Evolutionary conservation across 2,329 filamentous ascomycete species (phyloP).

Genomic region (Chaetomiaceae sp.): DNA sequence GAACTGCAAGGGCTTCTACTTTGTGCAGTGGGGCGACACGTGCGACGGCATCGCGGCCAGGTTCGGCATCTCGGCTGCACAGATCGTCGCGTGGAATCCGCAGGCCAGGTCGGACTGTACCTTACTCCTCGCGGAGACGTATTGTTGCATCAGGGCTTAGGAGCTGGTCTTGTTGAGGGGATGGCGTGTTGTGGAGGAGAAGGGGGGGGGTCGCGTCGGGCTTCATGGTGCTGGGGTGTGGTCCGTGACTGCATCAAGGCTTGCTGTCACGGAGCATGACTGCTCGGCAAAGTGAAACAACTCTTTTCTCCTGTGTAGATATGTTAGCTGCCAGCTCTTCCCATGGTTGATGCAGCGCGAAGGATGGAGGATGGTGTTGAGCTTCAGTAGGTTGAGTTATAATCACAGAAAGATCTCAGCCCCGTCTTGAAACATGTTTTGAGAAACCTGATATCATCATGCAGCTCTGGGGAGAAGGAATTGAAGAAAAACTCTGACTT

Average conservation of each 20-base stretch:
- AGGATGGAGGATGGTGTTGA: background rate
- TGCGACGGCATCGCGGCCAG: background rate
- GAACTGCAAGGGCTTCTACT: background rate
- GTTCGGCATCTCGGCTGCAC: background rate
- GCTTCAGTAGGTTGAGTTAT: constrained; percentile 23
- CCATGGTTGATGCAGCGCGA: too few species aligned
- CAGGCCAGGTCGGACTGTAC: background rate
- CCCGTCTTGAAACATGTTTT: constrained; percentile 39
- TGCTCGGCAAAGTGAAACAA: background rate
- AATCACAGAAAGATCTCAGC: constrained; percentile 35
- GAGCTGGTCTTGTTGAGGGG: background rate
- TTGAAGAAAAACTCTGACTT: background rate
- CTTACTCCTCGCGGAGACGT: background rate
- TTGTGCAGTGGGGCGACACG: background rate
- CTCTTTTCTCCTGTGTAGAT: background rate
- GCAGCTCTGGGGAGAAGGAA: background rate
- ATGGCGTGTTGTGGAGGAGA: too few species aligned
- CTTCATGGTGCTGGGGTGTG: too few species aligned
- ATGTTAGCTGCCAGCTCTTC: background rate
- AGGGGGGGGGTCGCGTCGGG: too few species aligned
- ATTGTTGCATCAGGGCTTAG: background rate
- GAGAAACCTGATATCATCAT: constrained; percentile 16
- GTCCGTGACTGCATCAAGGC: too few species aligned
- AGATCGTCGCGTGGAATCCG: background rate
- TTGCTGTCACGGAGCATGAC: too few species aligned